Conservation (phyloP, 176 grass and related monocot species). For the Triticum aestivum region IWGSC_CS_RefSeq_v2.1 NC_057807.1:642530296-642530795, state of each 20-base stretch:
- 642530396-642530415: too few relatives aligned
- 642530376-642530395: too few relatives aligned
- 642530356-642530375: too few relatives aligned
- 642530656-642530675: neutral
- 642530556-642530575: neutral
- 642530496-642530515: too few relatives aligned
- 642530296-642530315: too few relatives aligned
- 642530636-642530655: neutral
- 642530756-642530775: neutral
- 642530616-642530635: neutral
- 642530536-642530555: neutral
- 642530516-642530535: neutral
- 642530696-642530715: neutral
- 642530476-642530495: too few relatives aligned
- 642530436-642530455: too few relatives aligned
- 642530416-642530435: too few relatives aligned
- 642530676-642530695: neutral
- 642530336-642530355: too few relatives aligned
- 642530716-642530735: neutral
- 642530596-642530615: neutral
- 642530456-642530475: too few relatives aligned
- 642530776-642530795: neutral
- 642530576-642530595: neutral
- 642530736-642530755: neutral
- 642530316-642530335: too few relatives aligned